These are phyloP conservation scores for Acidomyces sp. DNA, from an alignment of 495 filamentous ascomycete species.

Conservation along the genomic window DNA sequence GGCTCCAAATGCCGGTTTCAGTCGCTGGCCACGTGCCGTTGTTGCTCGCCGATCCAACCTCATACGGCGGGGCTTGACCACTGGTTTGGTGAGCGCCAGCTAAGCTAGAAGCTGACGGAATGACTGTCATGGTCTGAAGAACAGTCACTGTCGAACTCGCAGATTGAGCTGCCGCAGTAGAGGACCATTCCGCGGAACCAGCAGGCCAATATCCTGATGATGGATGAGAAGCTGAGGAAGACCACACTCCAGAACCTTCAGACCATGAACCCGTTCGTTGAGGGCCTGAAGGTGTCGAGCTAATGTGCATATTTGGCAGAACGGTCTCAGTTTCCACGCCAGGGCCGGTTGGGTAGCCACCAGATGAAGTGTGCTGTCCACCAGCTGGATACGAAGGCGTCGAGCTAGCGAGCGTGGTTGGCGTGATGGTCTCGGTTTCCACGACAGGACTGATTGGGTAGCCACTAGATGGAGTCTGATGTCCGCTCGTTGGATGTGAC, in stretches of 20 bases:
- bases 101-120: background rate
- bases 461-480: background rate
- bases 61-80: background rate
- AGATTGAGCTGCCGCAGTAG: too few species aligned
- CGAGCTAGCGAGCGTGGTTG: background rate
- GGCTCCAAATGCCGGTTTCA: background rate
- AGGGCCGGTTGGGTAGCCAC: too few species aligned
- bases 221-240: too few species aligned
- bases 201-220: too few species aligned
- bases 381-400: background rate
- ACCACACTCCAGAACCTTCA: too few species aligned
- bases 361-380: background rate
- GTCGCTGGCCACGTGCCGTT: background rate
- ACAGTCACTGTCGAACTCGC: too few species aligned
- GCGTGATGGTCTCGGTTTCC: background rate
- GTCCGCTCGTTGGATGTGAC: background rate
- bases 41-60: background rate
- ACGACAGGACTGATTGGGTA: background rate
- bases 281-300: too few species aligned
- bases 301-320: too few species aligned
- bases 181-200: too few species aligned
- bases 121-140: background rate
- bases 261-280: too few species aligned
- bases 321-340: too few species aligned
- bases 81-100: background rate